These are phyloP conservation scores for Colletotrichum agaves DNA, from an alignment of 2,329 filamentous ascomycete genomes.

Conservation along the genomic window DNA sequence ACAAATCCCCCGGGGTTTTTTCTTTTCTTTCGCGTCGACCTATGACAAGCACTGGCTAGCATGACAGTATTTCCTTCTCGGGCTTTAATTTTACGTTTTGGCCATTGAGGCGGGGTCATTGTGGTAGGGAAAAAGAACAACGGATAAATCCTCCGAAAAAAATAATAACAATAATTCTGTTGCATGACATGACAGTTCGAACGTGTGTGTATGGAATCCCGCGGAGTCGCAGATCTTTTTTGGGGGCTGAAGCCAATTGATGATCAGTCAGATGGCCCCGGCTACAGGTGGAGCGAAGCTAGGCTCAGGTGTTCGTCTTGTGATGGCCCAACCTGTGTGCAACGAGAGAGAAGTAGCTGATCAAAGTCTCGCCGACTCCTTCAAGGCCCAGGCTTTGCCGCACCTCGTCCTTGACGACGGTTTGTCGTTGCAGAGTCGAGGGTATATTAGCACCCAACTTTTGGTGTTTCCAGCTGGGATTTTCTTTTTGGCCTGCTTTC, in stretches of 20 bases:
- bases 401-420: slow-evolving; percentile 3
- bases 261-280: slow-evolving; percentile 13
- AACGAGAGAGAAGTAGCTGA: slow-evolving; percentile 7
- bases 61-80: background rate
- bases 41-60: background rate
- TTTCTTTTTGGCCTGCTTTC: background rate
- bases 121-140: background rate
- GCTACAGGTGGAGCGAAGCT: slow-evolving; percentile 4
- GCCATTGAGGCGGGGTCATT: too few species aligned
- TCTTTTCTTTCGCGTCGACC: too few species aligned
- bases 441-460: background rate
- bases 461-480: slow-evolving; percentile 1
- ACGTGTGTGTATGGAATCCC: background rate
- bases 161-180: background rate
- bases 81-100: slow-evolving; percentile 2
- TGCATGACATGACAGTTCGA: background rate
- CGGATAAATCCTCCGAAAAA: background rate
- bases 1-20: too few species aligned
- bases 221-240: slow-evolving; percentile 2
- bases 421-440: slow-evolving; percentile 5
- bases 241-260: slow-evolving; percentile 7
- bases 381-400: slow-evolving; percentile 1
- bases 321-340: slow-evolving; percentile 5
- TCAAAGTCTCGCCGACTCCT: background rate
- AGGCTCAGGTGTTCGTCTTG: slow-evolving; percentile 19